phyloP scores from a whole-genome alignment of 2,329 filamentous ascomycete species.

The Pyrenochaeta sp. region DNA sequence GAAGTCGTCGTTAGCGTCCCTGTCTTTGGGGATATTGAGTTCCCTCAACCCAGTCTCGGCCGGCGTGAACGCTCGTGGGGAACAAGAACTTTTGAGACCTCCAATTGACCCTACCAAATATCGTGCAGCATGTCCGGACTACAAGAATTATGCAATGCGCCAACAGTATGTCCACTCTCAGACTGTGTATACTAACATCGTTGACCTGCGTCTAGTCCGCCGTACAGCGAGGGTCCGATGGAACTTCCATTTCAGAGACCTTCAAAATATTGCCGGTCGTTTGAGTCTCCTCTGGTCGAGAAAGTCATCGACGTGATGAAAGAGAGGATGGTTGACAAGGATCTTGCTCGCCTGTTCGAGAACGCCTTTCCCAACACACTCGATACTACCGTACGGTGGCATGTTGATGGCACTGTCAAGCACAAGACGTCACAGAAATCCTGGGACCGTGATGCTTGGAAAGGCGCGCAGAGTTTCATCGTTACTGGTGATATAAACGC shows the following conservation, averaged over 20 bases:
- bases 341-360: constrained; percentile 90
- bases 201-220: constrained; percentile 63
- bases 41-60: constrained; percentile 9
- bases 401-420: constrained; percentile 68
- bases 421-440: constrained; percentile 48
- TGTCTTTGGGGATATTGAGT: constrained; percentile 21
- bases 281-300: constrained; percentile 86
- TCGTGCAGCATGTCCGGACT: constrained; percentile 69
- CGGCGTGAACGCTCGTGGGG: constrained; percentile 16
- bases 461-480: constrained; percentile 88
- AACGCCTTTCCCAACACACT: constrained; percentile 94
- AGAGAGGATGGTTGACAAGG: constrained; percentile 79
- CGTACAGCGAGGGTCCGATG: constrained; percentile 81
- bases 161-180: constrained; percentile 62
- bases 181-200: constrained; percentile 5
- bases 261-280: constrained; percentile 82
- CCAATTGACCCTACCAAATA: constrained; percentile 46
- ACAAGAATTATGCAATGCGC: constrained; percentile 66
- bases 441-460: constrained; percentile 68
- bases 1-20: constrained; percentile 17
- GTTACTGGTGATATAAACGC: constrained; percentile 94
- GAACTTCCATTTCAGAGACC: constrained; percentile 88
- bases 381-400: constrained; percentile 89
- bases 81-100: constrained; percentile 41
- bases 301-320: constrained; percentile 86